Base-by-base conservation (phyloP, 176 grass and related monocot genomes). In the Lolium multiflorum region DNA sequence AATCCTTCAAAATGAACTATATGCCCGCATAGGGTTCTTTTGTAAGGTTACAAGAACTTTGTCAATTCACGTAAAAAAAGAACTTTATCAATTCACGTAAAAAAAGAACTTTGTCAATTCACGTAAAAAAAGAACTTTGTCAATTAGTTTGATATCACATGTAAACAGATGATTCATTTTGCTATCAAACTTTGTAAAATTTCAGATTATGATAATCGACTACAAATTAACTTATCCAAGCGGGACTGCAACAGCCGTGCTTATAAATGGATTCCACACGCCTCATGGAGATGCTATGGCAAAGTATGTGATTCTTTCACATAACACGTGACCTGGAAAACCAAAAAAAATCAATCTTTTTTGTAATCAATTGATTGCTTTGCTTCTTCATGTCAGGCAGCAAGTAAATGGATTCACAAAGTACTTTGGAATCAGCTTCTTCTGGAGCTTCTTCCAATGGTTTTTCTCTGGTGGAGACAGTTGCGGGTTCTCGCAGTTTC, bases 371-470 rank as follows among this genome's bases (percentile, higher is more conserved):
- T 54, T 18, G 47, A 28, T 70, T 60, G 6, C 0, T 37, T 89
- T 92, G 7, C 66, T 78, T 83, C 17, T 72, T 77, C 48, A 48
- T 2, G 20, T 80, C 82, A 98, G 96, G 90, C 86, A 91, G 17
- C 96, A 98, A 84, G 93, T 98, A 17, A 85, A 81, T 88, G 96
- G 90, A 51, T 98, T 98, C 79, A 88, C 88, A 59, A 98, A 89
- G 81, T 98, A 86, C 81, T 98, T 98, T 37, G 84, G 84, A 59
- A 58, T 98, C 35, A 98, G 96, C 85, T 95, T 98, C 52, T 26
- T 98, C 12, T 98, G 96, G 96, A 98, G 96, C 64, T 92, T 98
- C 74, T 95, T 98, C 90, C 86, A 98, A 81, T 98, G 96, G 96
- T 98, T 98, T 87, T 98, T 88, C 78, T 94, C 93, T 10, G 96